Conservation (phyloP, 441 rosid genomes). For the Gossypium lobatum region DNA sequence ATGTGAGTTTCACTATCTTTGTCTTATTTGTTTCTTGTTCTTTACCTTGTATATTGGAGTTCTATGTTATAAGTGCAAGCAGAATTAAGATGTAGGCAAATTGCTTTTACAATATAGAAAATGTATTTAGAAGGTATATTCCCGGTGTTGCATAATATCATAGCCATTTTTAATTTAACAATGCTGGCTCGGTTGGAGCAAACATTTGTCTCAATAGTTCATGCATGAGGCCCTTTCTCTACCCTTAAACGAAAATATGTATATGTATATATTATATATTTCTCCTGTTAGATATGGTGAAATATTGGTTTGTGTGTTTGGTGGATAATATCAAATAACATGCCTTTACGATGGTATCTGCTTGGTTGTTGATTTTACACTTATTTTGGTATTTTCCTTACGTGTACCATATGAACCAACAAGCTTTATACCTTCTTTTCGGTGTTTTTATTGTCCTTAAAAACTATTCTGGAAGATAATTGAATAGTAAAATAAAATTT, state of each 20-base stretch:
- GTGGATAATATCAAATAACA: not conserved
- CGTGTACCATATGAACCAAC: not conserved
- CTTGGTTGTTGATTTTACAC: not conserved
- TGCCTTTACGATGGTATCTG: not conserved
- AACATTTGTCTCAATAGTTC: not conserved
- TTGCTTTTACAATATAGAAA: not conserved
- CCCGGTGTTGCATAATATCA: not conserved
- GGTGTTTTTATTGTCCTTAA: not conserved
- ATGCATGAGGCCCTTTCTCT: not conserved
- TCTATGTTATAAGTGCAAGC: not conserved
- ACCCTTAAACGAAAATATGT: not conserved
- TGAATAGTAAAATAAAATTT: not conserved
- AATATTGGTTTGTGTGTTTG: not conserved
- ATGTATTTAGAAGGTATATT: not conserved
- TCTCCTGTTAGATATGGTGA: conserved; percentile 6
- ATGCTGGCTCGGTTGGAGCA: not conserved
- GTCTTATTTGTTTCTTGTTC: conserved; percentile 17
- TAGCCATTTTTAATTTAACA: not conserved
- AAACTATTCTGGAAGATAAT: not conserved
- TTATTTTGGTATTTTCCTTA: not conserved
- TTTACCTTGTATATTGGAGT: not conserved
- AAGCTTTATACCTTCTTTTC: conserved; percentile 4
- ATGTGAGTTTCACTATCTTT: conserved; percentile 46
- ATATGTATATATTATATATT: not conserved
- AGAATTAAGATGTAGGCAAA: not conserved